Evolutionary conservation across 495 filamentous ascomycete species (phyloP).

Genomic region (Penicillium paradoxum): DNA sequence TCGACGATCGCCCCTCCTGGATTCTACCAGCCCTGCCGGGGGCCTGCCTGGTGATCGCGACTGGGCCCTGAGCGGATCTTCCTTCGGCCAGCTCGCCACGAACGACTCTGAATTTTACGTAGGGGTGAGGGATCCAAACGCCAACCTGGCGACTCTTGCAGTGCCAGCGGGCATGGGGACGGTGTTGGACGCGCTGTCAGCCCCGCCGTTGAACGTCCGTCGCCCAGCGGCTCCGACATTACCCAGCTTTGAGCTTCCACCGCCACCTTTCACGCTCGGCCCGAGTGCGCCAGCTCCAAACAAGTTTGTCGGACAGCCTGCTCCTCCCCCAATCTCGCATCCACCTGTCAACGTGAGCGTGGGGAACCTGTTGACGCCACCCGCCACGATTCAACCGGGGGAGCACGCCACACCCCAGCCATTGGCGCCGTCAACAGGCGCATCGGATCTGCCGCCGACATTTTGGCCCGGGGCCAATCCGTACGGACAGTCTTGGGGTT

Average conservation of each 20-base stretch:
- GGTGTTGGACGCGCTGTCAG: conserved; percentile 36
- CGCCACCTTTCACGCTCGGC: conserved; percentile 38
- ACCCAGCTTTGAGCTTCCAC: conserved; percentile 59
- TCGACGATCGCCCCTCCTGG: conserved; percentile 41
- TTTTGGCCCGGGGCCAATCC: conserved; percentile 50
- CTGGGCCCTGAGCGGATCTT: conserved; percentile 32
- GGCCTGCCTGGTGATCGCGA: conserved; percentile 39
- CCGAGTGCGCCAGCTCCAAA: conserved; percentile 16
- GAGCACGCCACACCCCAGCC: conserved; percentile 55
- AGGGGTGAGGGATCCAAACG: conserved; percentile 21
- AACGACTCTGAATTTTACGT: conserved; percentile 37
- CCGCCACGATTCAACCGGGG: conserved; percentile 53
- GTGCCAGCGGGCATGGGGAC: conserved; percentile 45
- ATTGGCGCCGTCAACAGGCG: conserved; percentile 37
- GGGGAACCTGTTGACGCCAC: conserved; percentile 59
- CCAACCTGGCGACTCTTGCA: conserved; percentile 43
- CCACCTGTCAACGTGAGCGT: conserved; percentile 49
- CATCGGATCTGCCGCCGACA: conserved; percentile 42
- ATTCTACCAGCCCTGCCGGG: conserved; percentile 43
- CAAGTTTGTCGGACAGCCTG: conserved; percentile 40
- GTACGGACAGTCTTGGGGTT: conserved; percentile 46
- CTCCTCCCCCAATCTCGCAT: conserved; percentile 31
- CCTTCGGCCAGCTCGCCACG: conserved; percentile 22
- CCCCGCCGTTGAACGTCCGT: conserved; percentile 51
- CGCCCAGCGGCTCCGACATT: conserved; percentile 57